These are phyloP conservation scores for Diplodia seriata DNA, from an alignment of 2,329 filamentous ascomycete genomes.

Conservation along the genomic window DNA sequence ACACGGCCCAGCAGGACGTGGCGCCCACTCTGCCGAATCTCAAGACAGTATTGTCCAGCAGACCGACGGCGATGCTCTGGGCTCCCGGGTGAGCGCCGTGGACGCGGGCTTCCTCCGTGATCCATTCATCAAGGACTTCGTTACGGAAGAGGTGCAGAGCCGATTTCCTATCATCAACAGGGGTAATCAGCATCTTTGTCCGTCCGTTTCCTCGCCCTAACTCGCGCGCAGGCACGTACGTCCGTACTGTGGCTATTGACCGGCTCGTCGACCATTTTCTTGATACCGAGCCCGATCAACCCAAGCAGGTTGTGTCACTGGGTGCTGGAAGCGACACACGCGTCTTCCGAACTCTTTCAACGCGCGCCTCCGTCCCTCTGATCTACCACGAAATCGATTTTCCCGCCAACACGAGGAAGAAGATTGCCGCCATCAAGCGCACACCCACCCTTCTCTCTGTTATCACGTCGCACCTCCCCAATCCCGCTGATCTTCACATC, in stretches of 20 bases:
- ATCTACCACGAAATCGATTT: conserved; percentile 96
- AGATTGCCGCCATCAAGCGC: conserved; percentile 58
- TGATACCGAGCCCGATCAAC: conserved; percentile 45
- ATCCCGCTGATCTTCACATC: conserved; percentile 45
- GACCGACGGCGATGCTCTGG: conserved; percentile 90
- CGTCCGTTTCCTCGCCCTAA: conserved; percentile 11
- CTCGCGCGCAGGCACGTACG: conserved; percentile 78
- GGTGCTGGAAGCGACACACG: conserved; percentile 95
- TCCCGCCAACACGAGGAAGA: conserved; percentile 71
- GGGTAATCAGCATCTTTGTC: conserved; percentile 60
- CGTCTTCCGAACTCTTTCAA: conserved; percentile 74
- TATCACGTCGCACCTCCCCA: conserved; percentile 42
- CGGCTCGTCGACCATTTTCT: conserved; percentile 77
- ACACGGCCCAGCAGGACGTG: conserved; percentile 27
- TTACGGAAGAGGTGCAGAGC: conserved; percentile 62
- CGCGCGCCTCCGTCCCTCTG: conserved; percentile 55
- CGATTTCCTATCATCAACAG: conserved; percentile 92
- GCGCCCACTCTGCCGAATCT: conserved; percentile 34
- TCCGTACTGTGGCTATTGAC: conserved; percentile 84
- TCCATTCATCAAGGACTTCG: conserved; percentile 75
- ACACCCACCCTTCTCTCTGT: conserved; percentile 37
- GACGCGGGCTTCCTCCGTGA: conserved; percentile 84
- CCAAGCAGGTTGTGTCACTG: conserved; percentile 84
- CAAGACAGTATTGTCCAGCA: conserved; percentile 82
- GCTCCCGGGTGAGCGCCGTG: conserved; percentile 88